A percentile compares a stretch with the other conserved stretches of the same genome.
Conservation (phyloP, 129 eudicot species). For the Dittrichia graveolens region DNA sequence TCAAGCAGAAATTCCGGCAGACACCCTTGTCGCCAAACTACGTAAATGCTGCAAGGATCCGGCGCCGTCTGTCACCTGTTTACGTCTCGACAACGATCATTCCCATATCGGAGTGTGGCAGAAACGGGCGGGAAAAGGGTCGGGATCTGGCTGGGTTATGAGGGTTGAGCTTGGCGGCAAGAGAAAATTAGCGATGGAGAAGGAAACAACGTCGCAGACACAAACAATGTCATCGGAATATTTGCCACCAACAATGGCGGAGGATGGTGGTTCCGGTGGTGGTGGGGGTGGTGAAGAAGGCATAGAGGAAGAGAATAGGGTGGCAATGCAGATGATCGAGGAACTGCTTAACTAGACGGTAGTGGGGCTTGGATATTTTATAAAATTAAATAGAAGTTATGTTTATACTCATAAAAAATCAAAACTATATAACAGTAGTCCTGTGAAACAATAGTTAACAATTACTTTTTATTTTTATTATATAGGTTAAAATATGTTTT, state of each 20-base stretch:
- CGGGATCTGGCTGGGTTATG: constrained; percentile 43
- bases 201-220: background rate
- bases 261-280: constrained; percentile 13
- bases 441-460: no score
- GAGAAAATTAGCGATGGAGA: background rate
- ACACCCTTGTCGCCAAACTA: constrained; percentile 38
- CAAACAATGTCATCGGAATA: background rate
- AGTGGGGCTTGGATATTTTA: background rate
- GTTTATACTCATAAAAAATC: background rate
- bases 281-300: constrained; percentile 17
- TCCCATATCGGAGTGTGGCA: constrained; percentile 54
- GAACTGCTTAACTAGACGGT: constrained; percentile 39
- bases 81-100: constrained; percentile 41
- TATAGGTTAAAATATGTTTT: no score
- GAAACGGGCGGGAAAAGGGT: constrained; percentile 41
- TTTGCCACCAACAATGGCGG: constrained; percentile 8
- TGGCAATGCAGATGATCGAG: constrained; percentile 47
- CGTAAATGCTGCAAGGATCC: constrained; percentile 37
- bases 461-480: no score
- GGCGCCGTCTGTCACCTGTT: constrained; percentile 41
- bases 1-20: constrained; percentile 17
- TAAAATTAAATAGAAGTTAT: no score
- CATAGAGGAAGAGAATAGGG: constrained; percentile 41
- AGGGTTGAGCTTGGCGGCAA: constrained; percentile 35
- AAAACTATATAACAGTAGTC: no score